These are phyloP conservation scores for Eimeria tenella DNA, from an alignment of 169 alveolate genomes.

Conservation along the genomic window DNA sequence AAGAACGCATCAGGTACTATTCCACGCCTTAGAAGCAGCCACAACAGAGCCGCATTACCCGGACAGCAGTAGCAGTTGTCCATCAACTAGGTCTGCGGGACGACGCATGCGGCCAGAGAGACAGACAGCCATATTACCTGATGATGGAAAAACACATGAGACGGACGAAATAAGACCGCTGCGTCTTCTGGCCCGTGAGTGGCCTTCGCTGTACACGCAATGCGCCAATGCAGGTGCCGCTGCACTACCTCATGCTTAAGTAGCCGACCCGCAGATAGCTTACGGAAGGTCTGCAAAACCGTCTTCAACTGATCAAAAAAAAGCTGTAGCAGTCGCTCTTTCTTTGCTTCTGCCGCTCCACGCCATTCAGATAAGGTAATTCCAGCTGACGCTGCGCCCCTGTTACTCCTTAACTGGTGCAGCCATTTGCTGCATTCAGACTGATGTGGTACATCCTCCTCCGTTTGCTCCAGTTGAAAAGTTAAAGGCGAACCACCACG, in stretches of 20 bases:
- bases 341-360: conserved; percentile 1
- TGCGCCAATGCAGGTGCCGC: background rate
- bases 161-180: background rate
- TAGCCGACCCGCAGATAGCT: background rate
- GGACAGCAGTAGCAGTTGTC: conserved; percentile 35
- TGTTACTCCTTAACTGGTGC: conserved; percentile 4
- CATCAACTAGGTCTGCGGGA: conserved; percentile 32
- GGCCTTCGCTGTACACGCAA: background rate
- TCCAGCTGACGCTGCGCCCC: conserved; percentile 14
- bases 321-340: conserved; percentile 37
- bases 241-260: background rate
- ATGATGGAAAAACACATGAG: background rate
- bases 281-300: conserved; percentile 14
- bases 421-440: conserved; percentile 38
- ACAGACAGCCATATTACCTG: conserved; percentile 33
- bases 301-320: background rate
- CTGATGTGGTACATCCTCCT: background rate
- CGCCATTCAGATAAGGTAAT: background rate
- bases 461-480: background rate
- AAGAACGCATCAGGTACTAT: background rate
- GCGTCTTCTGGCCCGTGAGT: background rate
- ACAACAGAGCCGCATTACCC: conserved; percentile 22
- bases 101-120: conserved; percentile 45
- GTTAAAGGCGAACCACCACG: background rate
- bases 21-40: background rate